A percentile compares a stretch with the other conserved stretches of the same genome.
Conservation (phyloP, 129 eudicot species). For the Solidago caesia region DNA sequence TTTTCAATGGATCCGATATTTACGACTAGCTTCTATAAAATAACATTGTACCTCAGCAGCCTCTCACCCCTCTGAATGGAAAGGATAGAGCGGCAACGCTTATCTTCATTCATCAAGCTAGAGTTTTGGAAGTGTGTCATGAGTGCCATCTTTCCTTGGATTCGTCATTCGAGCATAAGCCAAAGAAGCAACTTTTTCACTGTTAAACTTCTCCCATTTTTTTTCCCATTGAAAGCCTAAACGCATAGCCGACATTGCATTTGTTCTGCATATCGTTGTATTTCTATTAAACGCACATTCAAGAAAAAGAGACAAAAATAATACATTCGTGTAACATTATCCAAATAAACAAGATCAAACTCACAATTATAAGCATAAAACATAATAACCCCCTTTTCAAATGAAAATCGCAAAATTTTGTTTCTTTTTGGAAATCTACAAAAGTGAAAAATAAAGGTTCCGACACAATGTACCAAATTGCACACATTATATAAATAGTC, state of each 20-base stretch:
- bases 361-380: too few relatives aligned
- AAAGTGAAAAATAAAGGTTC: too few relatives aligned
- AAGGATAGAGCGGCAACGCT: constrained; percentile 87
- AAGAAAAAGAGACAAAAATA: too few relatives aligned
- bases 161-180: constrained; percentile 75
- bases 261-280: constrained; percentile 55
- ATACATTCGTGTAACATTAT: too few relatives aligned
- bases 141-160: constrained; percentile 80
- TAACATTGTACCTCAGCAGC: constrained; percentile 56
- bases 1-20: constrained; percentile 45
- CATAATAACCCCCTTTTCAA: too few relatives aligned
- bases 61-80: constrained; percentile 58
- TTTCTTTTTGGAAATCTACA: too few relatives aligned
- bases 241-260: constrained; percentile 97
- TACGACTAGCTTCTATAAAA: neutral
- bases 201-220: constrained; percentile 90
- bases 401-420: too few relatives aligned
- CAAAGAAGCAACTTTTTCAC: constrained; percentile 87
- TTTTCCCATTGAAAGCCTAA: constrained; percentile 86
- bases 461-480: too few relatives aligned
- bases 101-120: constrained; percentile 94
- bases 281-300: too few relatives aligned
- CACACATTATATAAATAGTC: too few relatives aligned
- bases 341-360: too few relatives aligned
- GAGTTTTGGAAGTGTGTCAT: constrained; percentile 89